Conservation (phyloP, 2,329 filamentous ascomycete species). For the Emmonsiellopsis sp. region DNA sequence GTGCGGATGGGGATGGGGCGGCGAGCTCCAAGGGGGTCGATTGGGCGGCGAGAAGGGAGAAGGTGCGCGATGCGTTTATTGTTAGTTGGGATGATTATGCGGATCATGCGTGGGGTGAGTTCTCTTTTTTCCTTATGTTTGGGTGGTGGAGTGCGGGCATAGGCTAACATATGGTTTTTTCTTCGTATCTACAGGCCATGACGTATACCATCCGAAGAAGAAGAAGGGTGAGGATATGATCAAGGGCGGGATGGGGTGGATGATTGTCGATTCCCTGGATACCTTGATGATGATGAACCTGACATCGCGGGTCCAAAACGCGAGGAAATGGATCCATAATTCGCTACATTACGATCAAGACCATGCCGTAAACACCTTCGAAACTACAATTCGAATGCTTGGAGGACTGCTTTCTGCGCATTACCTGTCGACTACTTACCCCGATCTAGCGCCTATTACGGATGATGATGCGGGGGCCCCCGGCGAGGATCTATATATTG, state of each 20-base stretch:
- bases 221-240: slow-evolving; percentile 79
- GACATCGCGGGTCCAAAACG: slow-evolving; percentile 72
- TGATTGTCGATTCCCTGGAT: slow-evolving; percentile 91
- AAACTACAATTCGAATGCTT: slow-evolving; percentile 96
- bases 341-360: slow-evolving; percentile 79
- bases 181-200: slow-evolving; percentile 48
- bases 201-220: slow-evolving; percentile 76
- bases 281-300: slow-evolving; percentile 98
- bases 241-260: slow-evolving; percentile 85
- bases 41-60: slow-evolving; percentile 69
- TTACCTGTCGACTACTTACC: slow-evolving; percentile 79
- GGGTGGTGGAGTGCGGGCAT: slow-evolving; percentile 14
- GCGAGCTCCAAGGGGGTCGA: slow-evolving; percentile 40
- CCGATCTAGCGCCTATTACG: slow-evolving; percentile 63
- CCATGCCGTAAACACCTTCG: slow-evolving; percentile 94
- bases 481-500: slow-evolving; percentile 86
- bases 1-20: slow-evolving; percentile 23
- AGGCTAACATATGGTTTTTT: slow-evolving; percentile 13
- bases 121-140: neutral
- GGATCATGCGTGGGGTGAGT: slow-evolving; percentile 83
- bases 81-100: slow-evolving; percentile 90
- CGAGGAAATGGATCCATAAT: slow-evolving; percentile 78
- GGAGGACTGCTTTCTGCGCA: slow-evolving; percentile 88
- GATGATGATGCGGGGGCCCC: slow-evolving; percentile 63
- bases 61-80: slow-evolving; percentile 80